Conservation (phyloP, 345 rosid genomes). For the Lepidium didymum region DNA sequence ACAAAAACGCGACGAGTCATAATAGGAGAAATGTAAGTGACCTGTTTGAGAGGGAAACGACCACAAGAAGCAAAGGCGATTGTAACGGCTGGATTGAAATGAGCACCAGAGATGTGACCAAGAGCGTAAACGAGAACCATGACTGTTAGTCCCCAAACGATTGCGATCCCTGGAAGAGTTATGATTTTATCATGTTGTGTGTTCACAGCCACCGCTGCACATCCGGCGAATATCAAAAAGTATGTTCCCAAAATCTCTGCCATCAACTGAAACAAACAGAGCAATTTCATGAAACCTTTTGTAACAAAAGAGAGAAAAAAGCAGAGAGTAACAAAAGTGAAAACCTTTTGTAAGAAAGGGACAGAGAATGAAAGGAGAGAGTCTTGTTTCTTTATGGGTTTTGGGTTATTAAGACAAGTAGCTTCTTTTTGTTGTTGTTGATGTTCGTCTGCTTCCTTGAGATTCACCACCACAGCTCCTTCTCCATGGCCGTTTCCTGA, state of each 20-base stretch:
- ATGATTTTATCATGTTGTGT: constrained; percentile 51
- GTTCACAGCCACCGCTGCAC: constrained; percentile 71
- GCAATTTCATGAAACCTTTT: not conserved
- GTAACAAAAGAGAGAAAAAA: not conserved
- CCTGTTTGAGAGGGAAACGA: constrained; percentile 83
- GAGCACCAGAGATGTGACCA: constrained; percentile 97
- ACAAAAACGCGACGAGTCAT: no score
- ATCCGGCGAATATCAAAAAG: constrained; percentile 89
- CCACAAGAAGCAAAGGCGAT: constrained; percentile 78
- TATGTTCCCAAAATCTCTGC: constrained; percentile 85
- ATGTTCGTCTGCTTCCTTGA: constrained; percentile 32
- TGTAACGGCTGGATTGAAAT: constrained; percentile 94
- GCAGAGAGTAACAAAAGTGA: not conserved
- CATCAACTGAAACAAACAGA: constrained; percentile 37
- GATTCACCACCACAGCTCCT: constrained; percentile 42
- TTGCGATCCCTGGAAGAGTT: constrained; percentile 65
- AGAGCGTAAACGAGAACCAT: constrained; percentile 78
- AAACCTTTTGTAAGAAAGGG: constrained; percentile 76
- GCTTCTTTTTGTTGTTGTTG: constrained; percentile 22
- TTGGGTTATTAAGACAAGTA: not conserved
- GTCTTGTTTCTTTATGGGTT: constrained; percentile 34
- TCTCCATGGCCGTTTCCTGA: constrained; percentile 22
- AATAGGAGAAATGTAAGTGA: not conserved
- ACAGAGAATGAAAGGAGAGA: constrained; percentile 43
- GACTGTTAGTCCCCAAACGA: constrained; percentile 86